A percentile compares a stretch with the other conserved stretches of the same genome.
phyloP scores from a whole-genome alignment of 1,139 yeast species.

The Taphrina deformans region DNA sequence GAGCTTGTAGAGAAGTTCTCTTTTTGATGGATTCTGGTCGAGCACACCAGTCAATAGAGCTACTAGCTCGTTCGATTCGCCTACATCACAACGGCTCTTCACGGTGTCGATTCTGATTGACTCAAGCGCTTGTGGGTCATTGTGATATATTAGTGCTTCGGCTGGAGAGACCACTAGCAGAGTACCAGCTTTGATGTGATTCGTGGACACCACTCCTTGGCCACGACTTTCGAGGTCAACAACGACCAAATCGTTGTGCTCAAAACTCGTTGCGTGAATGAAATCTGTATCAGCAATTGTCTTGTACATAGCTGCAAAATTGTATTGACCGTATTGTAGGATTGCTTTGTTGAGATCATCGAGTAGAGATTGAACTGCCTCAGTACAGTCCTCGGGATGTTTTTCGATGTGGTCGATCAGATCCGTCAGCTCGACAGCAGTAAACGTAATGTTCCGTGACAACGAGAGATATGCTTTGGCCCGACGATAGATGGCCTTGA shows the following conservation, averaged over 20 bases:
- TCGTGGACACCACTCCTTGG: conserved; percentile 15
- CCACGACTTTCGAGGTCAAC: neutral
- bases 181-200: conserved; percentile 3
- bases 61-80: conserved; percentile 1
- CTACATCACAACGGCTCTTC: neutral
- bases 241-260: neutral
- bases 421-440: neutral
- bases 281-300: neutral
- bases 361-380: neutral
- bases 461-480: conserved; percentile 4
- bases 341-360: neutral
- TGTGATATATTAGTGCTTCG: conserved; percentile 3
- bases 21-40: neutral
- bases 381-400: conserved; percentile 3
- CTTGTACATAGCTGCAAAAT: conserved; percentile 1
- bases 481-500: conserved; percentile 8
- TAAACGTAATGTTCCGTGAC: neutral
- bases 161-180: conserved; percentile 18
- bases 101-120: conserved; percentile 7
- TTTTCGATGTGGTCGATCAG: neutral
- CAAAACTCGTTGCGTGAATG: neutral
- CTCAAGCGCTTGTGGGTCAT: conserved; percentile 5
- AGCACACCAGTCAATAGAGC: neutral
- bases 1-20: neutral
- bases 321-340: neutral